A percentile compares a stretch with the other conserved stretches of the same genome.
Evolutionary conservation across 805 yeast species (phyloP).

Genomic region (Komagataella phaffii): DNA sequence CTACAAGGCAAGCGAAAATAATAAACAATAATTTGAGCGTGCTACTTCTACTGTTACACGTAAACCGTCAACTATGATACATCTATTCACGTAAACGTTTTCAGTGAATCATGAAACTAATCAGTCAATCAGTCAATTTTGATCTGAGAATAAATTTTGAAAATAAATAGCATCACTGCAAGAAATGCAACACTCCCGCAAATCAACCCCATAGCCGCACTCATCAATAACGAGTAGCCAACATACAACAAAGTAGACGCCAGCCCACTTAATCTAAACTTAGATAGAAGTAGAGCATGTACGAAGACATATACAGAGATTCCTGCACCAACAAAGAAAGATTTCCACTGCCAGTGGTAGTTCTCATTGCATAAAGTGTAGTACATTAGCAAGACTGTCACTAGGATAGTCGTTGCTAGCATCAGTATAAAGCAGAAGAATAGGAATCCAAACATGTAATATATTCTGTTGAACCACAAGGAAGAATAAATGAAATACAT

Average conservation of each 20-base stretch:
- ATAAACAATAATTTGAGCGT: neutral
- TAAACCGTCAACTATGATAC: neutral
- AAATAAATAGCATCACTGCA: constrained; percentile 58
- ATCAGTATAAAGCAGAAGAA: constrained; percentile 79
- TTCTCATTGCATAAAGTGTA: constrained; percentile 81
- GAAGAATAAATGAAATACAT: constrained; percentile 86
- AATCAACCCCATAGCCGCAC: constrained; percentile 58
- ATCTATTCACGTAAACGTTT: no score
- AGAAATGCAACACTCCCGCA: constrained; percentile 86
- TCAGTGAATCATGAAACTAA: neutral
- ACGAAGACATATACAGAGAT: constrained; percentile 74
- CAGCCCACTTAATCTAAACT: constrained; percentile 57
- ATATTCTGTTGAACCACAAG: constrained; percentile 86
- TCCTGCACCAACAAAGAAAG: constrained; percentile 79
- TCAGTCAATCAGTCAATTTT: constrained; percentile 81
- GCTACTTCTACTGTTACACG: neutral
- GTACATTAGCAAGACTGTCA: constrained; percentile 70
- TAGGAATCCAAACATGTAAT: constrained; percentile 95
- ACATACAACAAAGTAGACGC: constrained; percentile 67
- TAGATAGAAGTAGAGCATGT: constrained; percentile 67
- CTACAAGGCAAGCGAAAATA: neutral
- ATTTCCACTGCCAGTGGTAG: constrained; percentile 97
- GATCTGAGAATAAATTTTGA: constrained; percentile 70
- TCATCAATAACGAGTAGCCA: constrained; percentile 69
- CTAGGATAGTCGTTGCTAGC: constrained; percentile 68